phyloP scores from a whole-genome alignment of 306 rosid species.

The Canavalia ensiformis region DNA sequence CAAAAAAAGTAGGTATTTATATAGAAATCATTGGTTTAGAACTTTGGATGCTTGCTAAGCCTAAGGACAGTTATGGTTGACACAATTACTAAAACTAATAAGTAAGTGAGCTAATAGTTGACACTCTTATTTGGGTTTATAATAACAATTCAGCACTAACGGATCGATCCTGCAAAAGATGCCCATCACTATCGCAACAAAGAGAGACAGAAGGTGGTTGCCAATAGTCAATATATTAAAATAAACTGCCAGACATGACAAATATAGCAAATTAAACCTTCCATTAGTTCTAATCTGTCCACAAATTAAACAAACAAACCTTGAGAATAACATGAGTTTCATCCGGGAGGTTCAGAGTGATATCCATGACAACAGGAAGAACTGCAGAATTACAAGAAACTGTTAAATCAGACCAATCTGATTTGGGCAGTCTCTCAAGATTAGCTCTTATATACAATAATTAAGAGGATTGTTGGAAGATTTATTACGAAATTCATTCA shows the following conservation, averaged over 20 bases:
- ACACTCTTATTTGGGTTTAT: not conserved
- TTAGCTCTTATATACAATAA: not conserved
- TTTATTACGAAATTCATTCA: not conserved
- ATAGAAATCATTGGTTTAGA: not conserved
- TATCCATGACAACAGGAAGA: conserved; percentile 88
- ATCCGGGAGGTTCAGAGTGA: conserved; percentile 85
- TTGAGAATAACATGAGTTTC: conserved; percentile 78
- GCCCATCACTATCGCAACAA: conserved; percentile 23
- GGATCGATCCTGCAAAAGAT: conserved; percentile 45
- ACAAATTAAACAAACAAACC: conserved; percentile 53
- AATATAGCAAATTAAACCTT: not conserved
- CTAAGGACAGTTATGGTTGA: not conserved
- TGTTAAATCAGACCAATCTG: not conserved
- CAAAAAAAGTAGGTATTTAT: not conserved
- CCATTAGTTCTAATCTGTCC: not conserved
- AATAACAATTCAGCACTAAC: conserved; percentile 23
- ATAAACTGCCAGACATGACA: not conserved
- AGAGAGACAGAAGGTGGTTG: conserved; percentile 27
- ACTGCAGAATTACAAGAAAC: conserved; percentile 60
- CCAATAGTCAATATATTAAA: conserved; percentile 26
- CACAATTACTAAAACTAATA: not conserved
- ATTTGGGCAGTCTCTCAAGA: not conserved
- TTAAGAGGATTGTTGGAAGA: too few species aligned
- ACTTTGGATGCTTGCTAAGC: conserved; percentile 2
- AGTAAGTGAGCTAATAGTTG: conserved; percentile 38